phyloP scores from a whole-genome alignment of 495 filamentous ascomycete species.

The Hypoxylon lienhwacheense region DNA sequence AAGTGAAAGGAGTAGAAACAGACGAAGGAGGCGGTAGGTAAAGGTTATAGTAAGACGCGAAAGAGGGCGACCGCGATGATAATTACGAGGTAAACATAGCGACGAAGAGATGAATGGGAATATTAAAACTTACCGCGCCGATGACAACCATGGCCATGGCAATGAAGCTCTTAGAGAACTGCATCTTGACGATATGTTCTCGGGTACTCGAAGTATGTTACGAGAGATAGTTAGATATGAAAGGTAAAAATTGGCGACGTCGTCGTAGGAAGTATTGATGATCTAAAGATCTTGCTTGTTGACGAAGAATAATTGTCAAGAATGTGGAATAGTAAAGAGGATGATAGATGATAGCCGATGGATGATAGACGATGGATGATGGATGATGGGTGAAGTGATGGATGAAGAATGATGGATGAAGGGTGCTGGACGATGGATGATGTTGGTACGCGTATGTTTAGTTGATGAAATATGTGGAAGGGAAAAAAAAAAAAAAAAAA shows the following conservation, averaged over 20 bases:
- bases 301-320: conserved; percentile 28
- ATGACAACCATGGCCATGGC: conserved; percentile 37
- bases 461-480: conserved; percentile 1
- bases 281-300: conserved; percentile 10
- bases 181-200: conserved; percentile 37
- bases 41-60: neutral
- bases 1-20: too few relatives aligned
- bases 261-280: conserved; percentile 9
- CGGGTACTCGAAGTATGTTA: conserved; percentile 8
- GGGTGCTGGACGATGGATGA: too few relatives aligned
- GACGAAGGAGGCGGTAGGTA: neutral
- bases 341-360: neutral
- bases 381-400: neutral
- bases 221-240: conserved; percentile 8
- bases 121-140: conserved; percentile 46
- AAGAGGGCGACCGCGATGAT: neutral
- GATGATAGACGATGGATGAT: too few relatives aligned
- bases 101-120: neutral
- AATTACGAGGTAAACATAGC: neutral
- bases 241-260: neutral
- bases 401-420: too few relatives aligned
- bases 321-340: conserved; percentile 3
- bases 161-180: conserved; percentile 39
- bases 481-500: conserved; percentile 5
- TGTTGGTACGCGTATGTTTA: too few relatives aligned